Evolutionary conservation across 495 filamentous ascomycete species (phyloP).

Genomic region (Tricharina praecox): DNA sequence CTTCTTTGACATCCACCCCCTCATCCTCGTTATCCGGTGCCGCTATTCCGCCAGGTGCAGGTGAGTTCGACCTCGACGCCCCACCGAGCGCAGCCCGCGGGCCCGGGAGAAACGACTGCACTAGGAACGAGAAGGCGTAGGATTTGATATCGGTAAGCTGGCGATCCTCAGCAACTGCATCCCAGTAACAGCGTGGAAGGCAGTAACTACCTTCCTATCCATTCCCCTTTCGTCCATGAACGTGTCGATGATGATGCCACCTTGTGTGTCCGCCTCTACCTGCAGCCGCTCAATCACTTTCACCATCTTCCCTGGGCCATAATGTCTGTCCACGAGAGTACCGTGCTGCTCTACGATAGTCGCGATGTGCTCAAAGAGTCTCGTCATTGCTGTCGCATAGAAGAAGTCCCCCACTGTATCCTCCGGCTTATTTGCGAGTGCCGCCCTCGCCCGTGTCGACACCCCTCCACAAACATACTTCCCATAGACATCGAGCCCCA

Average conservation of each 20-base stretch:
- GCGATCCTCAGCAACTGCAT: neutral
- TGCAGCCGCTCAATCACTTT: constrained; percentile 88
- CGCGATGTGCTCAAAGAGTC: constrained; percentile 91
- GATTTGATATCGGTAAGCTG: constrained; percentile 78
- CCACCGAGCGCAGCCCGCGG: constrained; percentile 13
- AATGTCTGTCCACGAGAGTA: constrained; percentile 77
- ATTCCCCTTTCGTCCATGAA: constrained; percentile 81
- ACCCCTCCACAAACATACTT: constrained; percentile 90
- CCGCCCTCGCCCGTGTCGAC: constrained; percentile 60
- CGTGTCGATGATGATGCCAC: constrained; percentile 89
- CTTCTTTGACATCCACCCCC: constrained; percentile 84
- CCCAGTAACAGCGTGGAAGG: neutral
- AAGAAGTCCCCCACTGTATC: constrained; percentile 62
- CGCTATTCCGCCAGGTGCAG: constrained; percentile 40
- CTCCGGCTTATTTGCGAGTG: constrained; percentile 39
- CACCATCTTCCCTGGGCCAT: constrained; percentile 82
- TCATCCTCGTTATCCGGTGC: constrained; percentile 59
- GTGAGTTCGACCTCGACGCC: constrained; percentile 37
- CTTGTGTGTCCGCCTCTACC: constrained; percentile 87
- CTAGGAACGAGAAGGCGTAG: constrained; percentile 90
- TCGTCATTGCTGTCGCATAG: constrained; percentile 79
- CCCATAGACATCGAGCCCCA: constrained; percentile 85
- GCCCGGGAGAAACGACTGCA: constrained; percentile 71
- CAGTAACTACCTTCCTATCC: constrained; percentile 39
- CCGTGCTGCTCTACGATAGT: constrained; percentile 88